These are phyloP conservation scores for Golovinomyces cichoracearum DNA, from an alignment of 2,329 filamentous ascomycete genomes.

Conservation along the genomic window DNA sequence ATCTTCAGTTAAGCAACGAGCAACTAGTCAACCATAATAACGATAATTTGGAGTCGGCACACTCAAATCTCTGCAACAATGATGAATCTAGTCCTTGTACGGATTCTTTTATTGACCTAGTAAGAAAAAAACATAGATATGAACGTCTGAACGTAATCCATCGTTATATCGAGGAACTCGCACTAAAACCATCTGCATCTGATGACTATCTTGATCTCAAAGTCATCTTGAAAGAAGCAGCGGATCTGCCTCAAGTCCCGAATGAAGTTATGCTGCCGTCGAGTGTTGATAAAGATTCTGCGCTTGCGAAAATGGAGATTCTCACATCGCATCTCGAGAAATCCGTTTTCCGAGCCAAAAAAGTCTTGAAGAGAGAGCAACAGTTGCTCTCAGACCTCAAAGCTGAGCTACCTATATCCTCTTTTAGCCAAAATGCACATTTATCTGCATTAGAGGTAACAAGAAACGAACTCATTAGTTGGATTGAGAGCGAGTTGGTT, in stretches of 20 bases:
- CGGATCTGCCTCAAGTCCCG: conserved; percentile 11
- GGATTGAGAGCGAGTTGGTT: conserved; percentile 36
- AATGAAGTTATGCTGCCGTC: conserved; percentile 8
- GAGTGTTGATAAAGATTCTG: conserved; percentile 7
- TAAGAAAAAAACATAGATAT: conserved; percentile 26
- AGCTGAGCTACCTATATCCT: conserved; percentile 1
- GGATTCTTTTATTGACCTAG: conserved; percentile 25
- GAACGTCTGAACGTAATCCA: conserved; percentile 25
- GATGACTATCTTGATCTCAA: conserved; percentile 22
- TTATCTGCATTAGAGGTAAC: conserved; percentile 28
- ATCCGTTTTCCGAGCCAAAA: conserved; percentile 29
- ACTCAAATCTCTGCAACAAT: background rate
- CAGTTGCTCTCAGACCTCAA: conserved; percentile 24
- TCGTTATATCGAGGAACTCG: conserved; percentile 24
- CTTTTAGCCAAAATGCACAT: conserved; percentile 3
- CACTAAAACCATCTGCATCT: conserved; percentile 25
- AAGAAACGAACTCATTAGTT: conserved; percentile 33
- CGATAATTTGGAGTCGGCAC: background rate
- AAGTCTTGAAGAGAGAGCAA: conserved; percentile 30
- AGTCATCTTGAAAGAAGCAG: conserved; percentile 7
- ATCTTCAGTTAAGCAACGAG: conserved; percentile 13
- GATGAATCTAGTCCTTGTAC: conserved; percentile 14
- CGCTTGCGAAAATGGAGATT: conserved; percentile 20
- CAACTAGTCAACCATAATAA: conserved; percentile 3
- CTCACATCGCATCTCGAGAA: conserved; percentile 29